Conservation (phyloP, 2,329 filamentous ascomycete genomes). For the Madurella mycetomatis region DNA sequence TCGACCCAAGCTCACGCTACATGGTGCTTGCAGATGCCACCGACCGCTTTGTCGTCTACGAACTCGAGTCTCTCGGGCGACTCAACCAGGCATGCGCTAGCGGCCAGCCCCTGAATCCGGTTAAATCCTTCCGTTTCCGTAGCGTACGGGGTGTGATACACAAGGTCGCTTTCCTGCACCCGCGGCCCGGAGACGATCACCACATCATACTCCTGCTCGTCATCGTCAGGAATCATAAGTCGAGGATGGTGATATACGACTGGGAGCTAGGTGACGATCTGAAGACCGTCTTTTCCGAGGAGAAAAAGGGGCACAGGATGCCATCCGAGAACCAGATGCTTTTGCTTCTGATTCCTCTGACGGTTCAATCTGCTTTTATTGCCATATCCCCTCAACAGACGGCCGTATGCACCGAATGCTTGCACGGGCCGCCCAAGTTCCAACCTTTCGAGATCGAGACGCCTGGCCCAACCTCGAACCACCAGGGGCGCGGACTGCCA, state of each 20-base stretch:
- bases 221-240: conserved; percentile 43
- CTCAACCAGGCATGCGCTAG: conserved; percentile 48
- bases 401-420: conserved; percentile 50
- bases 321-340: conserved; percentile 55
- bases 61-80: conserved; percentile 54
- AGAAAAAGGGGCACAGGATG: conserved; percentile 47
- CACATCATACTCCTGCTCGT: conserved; percentile 74
- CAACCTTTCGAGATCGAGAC: conserved; percentile 40
- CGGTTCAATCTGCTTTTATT: conserved; percentile 65
- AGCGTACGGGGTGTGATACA: conserved; percentile 68
- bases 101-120: conserved; percentile 49
- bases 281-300: conserved; percentile 39
- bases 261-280: conserved; percentile 54
- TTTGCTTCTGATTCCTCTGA: conserved; percentile 67
- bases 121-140: conserved; percentile 45
- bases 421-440: conserved; percentile 48
- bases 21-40: conserved; percentile 68
- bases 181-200: conserved; percentile 59
- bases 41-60: conserved; percentile 66
- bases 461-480: conserved; percentile 40
- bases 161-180: conserved; percentile 81
- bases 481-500: conserved; percentile 47
- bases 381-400: conserved; percentile 60
- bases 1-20: conserved; percentile 71
- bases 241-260: conserved; percentile 55